A percentile compares a stretch with the other conserved stretches of the same genome.
Evolutionary conservation across 441 rosid genomes (phyloP).

Genomic region (Gossypium aridum): DNA sequence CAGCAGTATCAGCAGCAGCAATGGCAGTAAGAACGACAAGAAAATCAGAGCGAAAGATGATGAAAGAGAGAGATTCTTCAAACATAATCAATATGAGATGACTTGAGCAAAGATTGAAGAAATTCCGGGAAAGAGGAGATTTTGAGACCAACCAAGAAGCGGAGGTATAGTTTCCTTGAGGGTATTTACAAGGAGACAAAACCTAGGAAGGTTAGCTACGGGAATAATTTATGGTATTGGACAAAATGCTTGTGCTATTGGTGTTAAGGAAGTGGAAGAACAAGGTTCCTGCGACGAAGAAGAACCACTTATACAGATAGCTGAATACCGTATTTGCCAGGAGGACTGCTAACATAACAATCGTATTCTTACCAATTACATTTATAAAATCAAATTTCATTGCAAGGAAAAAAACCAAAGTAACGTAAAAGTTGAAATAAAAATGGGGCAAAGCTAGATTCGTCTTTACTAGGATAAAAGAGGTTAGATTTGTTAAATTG

Average conservation of each 20-base stretch:
- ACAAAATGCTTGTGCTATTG: constrained; percentile 31
- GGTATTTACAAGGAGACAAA: constrained; percentile 43
- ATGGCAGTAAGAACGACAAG: not conserved
- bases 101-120: constrained; percentile 35
- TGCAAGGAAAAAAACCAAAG: no score
- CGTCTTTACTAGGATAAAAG: no score
- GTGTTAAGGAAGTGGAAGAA: constrained; percentile 25
- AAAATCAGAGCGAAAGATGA: not conserved
- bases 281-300: constrained; percentile 25
- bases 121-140: constrained; percentile 45
- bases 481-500: not conserved
- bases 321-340: constrained; percentile 75
- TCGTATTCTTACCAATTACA: no score
- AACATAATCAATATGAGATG: constrained; percentile 17
- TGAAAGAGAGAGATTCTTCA: not conserved
- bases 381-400: no score
- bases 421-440: no score
- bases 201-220: constrained; percentile 23
- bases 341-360: constrained; percentile 27
- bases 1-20: not conserved
- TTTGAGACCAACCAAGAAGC: constrained; percentile 27
- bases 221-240: not conserved
- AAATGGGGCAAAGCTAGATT: no score
- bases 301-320: constrained; percentile 54
- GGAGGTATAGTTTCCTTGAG: constrained; percentile 35